Percentiles rank a stretch among this genome's conserved stretches.
Conservation (phyloP, 306 rosid species). For the Trifolium fragiferum region DNA sequence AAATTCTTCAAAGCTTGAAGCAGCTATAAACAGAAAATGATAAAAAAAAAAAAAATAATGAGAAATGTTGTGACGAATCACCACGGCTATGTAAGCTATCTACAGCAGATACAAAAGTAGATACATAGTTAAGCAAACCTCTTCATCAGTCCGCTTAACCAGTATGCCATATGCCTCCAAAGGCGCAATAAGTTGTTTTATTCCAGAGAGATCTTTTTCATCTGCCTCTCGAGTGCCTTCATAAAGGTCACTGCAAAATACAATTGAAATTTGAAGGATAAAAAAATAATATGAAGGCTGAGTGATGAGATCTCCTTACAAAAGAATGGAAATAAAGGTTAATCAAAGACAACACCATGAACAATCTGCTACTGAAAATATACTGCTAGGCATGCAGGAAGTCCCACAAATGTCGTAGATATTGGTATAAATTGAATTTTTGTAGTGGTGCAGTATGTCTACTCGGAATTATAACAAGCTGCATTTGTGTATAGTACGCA, state of each 20-base stretch:
- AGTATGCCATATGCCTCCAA: slow-evolving; percentile 77
- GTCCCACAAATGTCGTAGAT: neutral
- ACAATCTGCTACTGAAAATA: slow-evolving; percentile 22
- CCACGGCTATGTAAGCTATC: slow-evolving; percentile 5
- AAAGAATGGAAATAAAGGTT: neutral
- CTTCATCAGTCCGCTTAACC: slow-evolving; percentile 80
- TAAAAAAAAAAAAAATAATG: slow-evolving; percentile 15
- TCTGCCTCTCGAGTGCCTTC: slow-evolving; percentile 96
- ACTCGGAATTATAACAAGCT: slow-evolving; percentile 1
- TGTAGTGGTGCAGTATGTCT: neutral
- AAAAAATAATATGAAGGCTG: slow-evolving; percentile 31
- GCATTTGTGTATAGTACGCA: neutral
- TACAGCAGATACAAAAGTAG: slow-evolving; percentile 6
- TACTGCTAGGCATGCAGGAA: neutral
- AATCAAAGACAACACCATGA: slow-evolving; percentile 29
- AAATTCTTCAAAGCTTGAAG: slow-evolving; percentile 64
- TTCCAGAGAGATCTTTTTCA: slow-evolving; percentile 67
- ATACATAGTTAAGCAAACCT: slow-evolving; percentile 54
- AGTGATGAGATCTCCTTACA: neutral
- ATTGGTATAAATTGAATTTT: slow-evolving; percentile 26
- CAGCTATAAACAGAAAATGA: slow-evolving; percentile 57
- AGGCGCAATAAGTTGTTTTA: slow-evolving; percentile 77
- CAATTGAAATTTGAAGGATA: slow-evolving; percentile 36
- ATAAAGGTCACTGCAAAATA: slow-evolving; percentile 75
- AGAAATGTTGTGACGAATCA: slow-evolving; percentile 26